Evolutionary conservation across 2,329 filamentous ascomycete genomes (phyloP).

Genomic region (Fusarium caatingaense): DNA sequence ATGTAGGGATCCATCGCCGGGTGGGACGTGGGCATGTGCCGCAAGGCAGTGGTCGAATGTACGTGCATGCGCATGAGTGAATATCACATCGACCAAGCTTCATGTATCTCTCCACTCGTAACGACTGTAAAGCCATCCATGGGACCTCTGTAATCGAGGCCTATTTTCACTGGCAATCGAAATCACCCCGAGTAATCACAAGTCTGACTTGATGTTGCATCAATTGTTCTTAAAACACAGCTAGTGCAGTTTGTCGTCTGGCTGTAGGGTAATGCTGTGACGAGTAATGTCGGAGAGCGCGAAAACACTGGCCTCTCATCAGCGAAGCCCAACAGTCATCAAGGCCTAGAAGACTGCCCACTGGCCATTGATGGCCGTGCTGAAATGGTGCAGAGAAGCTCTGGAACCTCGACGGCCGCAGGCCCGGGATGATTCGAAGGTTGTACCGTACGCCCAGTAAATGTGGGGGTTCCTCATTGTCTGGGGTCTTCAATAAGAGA

Average conservation of each 20-base stretch:
- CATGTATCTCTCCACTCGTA: not conserved
- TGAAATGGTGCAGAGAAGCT: conserved; percentile 35
- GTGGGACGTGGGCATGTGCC: conserved; percentile 27
- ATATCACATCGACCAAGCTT: conserved; percentile 15
- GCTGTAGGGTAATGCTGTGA: conserved; percentile 24
- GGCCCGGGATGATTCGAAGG: conserved; percentile 30
- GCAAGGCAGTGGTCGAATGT: conserved; percentile 16
- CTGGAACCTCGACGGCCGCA: conserved; percentile 38
- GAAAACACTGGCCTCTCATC: conserved; percentile 32
- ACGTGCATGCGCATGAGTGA: conserved; percentile 7
- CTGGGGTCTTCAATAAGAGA: conserved; percentile 23
- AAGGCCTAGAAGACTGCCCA: conserved; percentile 15
- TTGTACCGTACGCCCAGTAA: conserved; percentile 25
- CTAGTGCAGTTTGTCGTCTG: conserved; percentile 7
- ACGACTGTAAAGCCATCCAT: not conserved
- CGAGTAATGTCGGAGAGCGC: conserved; percentile 33
- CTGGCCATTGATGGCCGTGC: conserved; percentile 11
- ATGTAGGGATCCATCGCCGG: conserved; percentile 34
- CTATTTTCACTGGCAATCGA: not conserved
- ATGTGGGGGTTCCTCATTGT: conserved; percentile 31
- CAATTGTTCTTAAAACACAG: not conserved
- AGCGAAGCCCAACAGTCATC: conserved; percentile 29
- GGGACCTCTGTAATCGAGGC: not conserved
- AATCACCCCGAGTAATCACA: not conserved
- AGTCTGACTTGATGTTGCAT: conserved; percentile 13